Evolutionary conservation across 2,329 filamentous ascomycete species (phyloP), one percentile per base, ranked within the genome.

Genomic region (Colletotrichum liriopes): DNA sequence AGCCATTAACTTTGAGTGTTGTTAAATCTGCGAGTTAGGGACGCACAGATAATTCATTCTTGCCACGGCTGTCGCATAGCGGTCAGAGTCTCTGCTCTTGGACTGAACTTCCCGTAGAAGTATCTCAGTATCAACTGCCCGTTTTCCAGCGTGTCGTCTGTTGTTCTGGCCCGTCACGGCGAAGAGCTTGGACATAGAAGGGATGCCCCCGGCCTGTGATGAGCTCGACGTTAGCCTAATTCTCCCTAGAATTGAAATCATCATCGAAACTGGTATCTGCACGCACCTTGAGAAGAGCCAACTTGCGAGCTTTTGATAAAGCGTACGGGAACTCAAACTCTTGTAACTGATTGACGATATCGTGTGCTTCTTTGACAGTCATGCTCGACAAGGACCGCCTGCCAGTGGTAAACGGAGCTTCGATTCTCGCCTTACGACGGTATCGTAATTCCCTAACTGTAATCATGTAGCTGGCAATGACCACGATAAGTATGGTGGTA

Each of bases 41-140:
- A 37, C 59, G n/a, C 35, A 64, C 12, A 93, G 81, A 75, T 86
- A 92, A 77, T 92, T 92, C 83, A 91, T 91, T 51, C 91, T 86
- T 9, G 90, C 88, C 55, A 93, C 84, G 2, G 88, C 89, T 16
- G 85, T 81, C 3, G 82, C 79, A 5, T 82, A 80, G 4, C 89
- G 84, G 6, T 81, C 77, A 1, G 85, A 86, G 29, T 82, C 77
- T 0, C 85, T 84, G 5, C 82, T 77, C 62, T 86, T 81, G 11
- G 81, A 78, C 16, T 85, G 78, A 59, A 88, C 83, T 74, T 90
- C 88, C 7, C 80, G 77, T 1, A 90, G 78, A 3, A 90, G 78
- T 3, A 86, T 80, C 11, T 75, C 80, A 0, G 88, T 90, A 75
- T 90, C 88, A 1, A 84, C 81, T 73, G 86, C 87, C 8, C 88